Conservation (phyloP, 1,284 basidiomycete genomes). For the Cryptococcus sp. region DNA sequence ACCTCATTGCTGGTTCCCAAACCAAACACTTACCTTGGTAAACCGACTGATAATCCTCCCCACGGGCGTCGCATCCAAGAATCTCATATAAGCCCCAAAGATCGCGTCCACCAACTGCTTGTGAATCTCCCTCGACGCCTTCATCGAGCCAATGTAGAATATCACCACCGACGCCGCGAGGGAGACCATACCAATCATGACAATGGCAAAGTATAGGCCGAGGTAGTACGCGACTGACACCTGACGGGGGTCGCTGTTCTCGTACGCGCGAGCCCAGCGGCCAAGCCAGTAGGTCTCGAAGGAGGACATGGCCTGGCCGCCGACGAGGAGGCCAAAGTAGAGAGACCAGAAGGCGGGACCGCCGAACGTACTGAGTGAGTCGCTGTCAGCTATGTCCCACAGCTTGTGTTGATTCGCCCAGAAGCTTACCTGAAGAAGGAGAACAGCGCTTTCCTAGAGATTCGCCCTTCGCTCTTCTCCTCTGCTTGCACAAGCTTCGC, state of each 20-base stretch:
- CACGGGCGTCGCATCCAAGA: constrained; percentile 60
- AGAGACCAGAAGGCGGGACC: constrained; percentile 50
- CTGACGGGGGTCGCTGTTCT: constrained; percentile 37
- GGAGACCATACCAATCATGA: constrained; percentile 31
- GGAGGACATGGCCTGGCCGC: constrained; percentile 42
- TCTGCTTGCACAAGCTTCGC: constrained; percentile 57
- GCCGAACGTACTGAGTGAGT: constrained; percentile 41
- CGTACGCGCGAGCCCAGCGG: constrained; percentile 60
- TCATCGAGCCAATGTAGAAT: constrained; percentile 52
- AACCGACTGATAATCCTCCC: constrained; percentile 61
- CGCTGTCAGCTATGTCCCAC: background rate
- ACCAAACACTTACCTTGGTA: constrained; percentile 49
- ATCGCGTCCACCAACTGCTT: constrained; percentile 57
- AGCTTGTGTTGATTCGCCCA: constrained; percentile 2
- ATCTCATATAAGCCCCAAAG: constrained; percentile 59
- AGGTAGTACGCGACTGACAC: constrained; percentile 53
- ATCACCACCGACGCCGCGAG: constrained; percentile 44
- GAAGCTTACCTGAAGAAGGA: constrained; percentile 39
- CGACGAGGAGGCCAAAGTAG: constrained; percentile 37
- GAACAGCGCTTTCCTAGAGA: constrained; percentile 52
- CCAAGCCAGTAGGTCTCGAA: constrained; percentile 60
- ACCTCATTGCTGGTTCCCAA: background rate
- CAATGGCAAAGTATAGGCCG: constrained; percentile 52
- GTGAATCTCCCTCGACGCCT: constrained; percentile 61
- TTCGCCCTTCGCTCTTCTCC: constrained; percentile 59